Evolutionary conservation across 2,329 filamentous ascomycete genomes (phyloP).

Genomic region (Penicillium sp.): DNA sequence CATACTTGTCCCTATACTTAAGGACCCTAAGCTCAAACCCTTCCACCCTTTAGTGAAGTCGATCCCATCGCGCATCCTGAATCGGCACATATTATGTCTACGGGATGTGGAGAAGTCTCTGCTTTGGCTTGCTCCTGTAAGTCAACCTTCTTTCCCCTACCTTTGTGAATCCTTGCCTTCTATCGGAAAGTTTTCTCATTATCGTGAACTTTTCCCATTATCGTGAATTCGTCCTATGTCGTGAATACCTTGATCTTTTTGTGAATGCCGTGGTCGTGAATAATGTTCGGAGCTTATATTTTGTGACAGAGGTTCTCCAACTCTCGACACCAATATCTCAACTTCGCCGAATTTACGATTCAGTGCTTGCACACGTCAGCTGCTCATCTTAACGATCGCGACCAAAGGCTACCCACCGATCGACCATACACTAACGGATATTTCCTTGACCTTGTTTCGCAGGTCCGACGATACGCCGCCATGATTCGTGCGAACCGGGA

Average conservation of each 20-base stretch:
- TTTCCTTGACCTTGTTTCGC: conserved; percentile 92
- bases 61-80: conserved; percentile 74
- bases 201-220: not conserved
- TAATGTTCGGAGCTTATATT: conserved; percentile 48
- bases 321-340: conserved; percentile 74
- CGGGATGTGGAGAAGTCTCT: conserved; percentile 93
- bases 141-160: conserved; percentile 52
- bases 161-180: no score
- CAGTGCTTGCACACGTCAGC: conserved; percentile 87
- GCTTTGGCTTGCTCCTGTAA: conserved; percentile 89
- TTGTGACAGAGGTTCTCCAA: conserved; percentile 69
- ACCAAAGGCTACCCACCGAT: conserved; percentile 81
- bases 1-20: conserved; percentile 75
- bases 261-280: not conserved
- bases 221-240: not conserved
- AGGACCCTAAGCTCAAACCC: conserved; percentile 69
- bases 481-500: conserved; percentile 76
- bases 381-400: conserved; percentile 78
- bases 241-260: no score
- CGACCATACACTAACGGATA: conserved; percentile 94
- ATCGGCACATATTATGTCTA: conserved; percentile 84
- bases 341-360: conserved; percentile 88
- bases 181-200: not conserved
- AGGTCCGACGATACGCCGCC: conserved; percentile 85
- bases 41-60: conserved; percentile 79